These are phyloP conservation scores for Trypanosoma platydactyli DNA, from an alignment of 208 protist genomes.

Conservation along the genomic window DNA sequence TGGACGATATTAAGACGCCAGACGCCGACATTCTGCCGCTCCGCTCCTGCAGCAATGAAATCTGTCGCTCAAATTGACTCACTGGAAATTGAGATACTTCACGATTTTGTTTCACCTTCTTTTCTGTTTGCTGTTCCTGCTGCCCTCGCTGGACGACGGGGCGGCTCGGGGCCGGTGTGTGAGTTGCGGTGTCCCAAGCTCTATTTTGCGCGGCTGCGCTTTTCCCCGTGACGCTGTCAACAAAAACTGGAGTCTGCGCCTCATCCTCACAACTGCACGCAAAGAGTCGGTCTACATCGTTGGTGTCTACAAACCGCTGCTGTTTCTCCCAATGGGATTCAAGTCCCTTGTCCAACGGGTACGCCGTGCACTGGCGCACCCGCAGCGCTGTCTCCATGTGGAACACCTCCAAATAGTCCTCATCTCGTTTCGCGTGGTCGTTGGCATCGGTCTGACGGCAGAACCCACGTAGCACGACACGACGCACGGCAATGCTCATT, in stretches of 20 bases:
- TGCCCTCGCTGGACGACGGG: background rate
- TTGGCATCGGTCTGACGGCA: slow-evolving; percentile 26
- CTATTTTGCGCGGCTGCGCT: background rate
- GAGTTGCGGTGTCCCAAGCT: too few species aligned
- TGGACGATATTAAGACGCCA: background rate
- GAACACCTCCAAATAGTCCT: slow-evolving; percentile 64
- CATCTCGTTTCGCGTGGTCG: slow-evolving; percentile 14
- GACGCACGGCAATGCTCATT: slow-evolving; percentile 41
- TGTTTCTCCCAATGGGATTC: slow-evolving; percentile 64
- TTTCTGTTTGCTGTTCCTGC: too few species aligned
- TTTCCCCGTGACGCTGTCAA: background rate
- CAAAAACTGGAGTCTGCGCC: background rate
- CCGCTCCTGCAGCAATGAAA: background rate
- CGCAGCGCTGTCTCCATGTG: slow-evolving; percentile 66
- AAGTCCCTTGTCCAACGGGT: slow-evolving; percentile 78
- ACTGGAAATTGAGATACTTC: background rate
- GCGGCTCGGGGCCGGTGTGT: too few species aligned
- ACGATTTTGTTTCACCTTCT: too few species aligned
- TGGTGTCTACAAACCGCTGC: slow-evolving; percentile 60
- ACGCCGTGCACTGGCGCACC: slow-evolving; percentile 69
- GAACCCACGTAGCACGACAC: slow-evolving; percentile 47
- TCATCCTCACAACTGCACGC: background rate
- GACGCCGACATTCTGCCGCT: background rate
- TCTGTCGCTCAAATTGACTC: slow-evolving; percentile 1
- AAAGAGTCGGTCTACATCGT: slow-evolving; percentile 70